These are phyloP conservation scores for Gnomoniopsis sp. DNA, from an alignment of 2,329 filamentous ascomycete species.

Conservation along the genomic window DNA sequence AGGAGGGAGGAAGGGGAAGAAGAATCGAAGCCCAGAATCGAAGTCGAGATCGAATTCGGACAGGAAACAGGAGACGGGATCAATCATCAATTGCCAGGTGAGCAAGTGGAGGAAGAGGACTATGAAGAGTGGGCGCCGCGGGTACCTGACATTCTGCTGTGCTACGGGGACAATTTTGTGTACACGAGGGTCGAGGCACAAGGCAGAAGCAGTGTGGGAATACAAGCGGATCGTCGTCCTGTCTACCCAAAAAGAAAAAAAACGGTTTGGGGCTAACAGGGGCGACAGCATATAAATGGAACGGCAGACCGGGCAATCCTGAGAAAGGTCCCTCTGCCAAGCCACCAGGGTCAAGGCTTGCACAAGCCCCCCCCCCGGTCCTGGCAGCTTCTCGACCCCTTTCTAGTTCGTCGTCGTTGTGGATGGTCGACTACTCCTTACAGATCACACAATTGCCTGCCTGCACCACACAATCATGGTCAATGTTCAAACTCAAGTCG, in stretches of 20 bases:
- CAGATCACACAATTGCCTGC: no score
- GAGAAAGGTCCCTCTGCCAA: background rate
- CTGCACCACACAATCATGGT: no score
- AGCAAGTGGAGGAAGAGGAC: background rate
- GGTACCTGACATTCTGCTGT: conserved; percentile 6
- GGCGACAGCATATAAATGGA: conserved; percentile 18
- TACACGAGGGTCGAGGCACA: background rate
- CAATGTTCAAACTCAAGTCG: background rate
- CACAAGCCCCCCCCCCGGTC: background rate
- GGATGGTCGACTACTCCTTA: background rate
- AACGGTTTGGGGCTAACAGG: conserved; percentile 3
- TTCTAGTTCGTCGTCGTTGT: background rate
- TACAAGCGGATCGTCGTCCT: background rate
- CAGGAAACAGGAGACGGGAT: background rate
- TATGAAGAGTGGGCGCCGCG: background rate
- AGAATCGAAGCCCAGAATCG: background rate
- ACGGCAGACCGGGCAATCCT: conserved; percentile 5
- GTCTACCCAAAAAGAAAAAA: background rate
- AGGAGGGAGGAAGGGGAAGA: background rate
- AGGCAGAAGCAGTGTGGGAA: background rate
- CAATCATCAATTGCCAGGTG: background rate
- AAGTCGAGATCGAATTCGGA: background rate
- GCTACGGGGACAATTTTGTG: background rate
- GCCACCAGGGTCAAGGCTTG: background rate
- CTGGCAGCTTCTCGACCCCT: background rate